Evolutionary conservation across 306 rosid species (phyloP).

Genomic region (Lagenaria siceraria): DNA sequence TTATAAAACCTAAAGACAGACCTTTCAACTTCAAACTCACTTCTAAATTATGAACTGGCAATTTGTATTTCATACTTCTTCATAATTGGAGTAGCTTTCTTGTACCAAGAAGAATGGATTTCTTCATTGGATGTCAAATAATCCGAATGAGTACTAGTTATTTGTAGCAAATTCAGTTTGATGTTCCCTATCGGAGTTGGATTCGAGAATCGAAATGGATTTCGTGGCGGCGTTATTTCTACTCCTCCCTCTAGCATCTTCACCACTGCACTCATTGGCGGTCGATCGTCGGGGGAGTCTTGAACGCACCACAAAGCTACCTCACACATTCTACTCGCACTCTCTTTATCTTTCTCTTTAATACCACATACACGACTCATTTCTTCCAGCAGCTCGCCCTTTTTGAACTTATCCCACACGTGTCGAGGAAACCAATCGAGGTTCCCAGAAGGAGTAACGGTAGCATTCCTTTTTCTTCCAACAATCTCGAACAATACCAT

Average conservation of each 20-base stretch:
- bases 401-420: constrained; percentile 25
- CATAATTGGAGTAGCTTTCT: constrained; percentile 14
- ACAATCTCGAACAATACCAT: constrained; percentile 38
- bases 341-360: constrained; percentile 17
- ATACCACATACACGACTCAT: constrained; percentile 12
- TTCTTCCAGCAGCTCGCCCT: constrained; percentile 8
- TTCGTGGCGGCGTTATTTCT: constrained; percentile 24
- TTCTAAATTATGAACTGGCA: neutral
- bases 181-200: neutral
- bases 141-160: neutral
- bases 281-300: constrained; percentile 30
- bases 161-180: neutral
- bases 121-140: neutral
- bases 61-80: constrained; percentile 10
- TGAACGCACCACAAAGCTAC: constrained; percentile 38
- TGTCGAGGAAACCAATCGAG: constrained; percentile 37
- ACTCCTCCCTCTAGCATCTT: constrained; percentile 44
- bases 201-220: constrained; percentile 27
- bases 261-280: constrained; percentile 37
- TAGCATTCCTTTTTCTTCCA: constrained; percentile 32
- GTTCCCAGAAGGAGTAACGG: constrained; percentile 4
- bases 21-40: neutral
- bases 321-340: constrained; percentile 25
- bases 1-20: too few relatives aligned
- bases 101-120: neutral